Percentiles rank a stretch among this genome's conserved stretches.
These are phyloP conservation scores for Alternaria infectoria DNA, from an alignment of 2,329 filamentous ascomycete species.

Conservation along the genomic window DNA sequence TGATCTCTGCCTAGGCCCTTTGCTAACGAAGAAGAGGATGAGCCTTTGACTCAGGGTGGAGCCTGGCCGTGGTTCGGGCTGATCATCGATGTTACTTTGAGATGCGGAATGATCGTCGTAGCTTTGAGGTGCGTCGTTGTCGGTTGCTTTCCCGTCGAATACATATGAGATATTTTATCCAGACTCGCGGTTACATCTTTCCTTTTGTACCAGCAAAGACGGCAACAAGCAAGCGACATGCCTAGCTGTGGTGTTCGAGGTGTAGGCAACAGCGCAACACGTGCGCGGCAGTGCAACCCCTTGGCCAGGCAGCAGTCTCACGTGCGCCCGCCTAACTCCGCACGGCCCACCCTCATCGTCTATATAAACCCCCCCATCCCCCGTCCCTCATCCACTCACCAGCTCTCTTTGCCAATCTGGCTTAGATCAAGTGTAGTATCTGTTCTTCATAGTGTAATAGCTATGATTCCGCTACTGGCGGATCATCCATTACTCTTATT, in stretches of 20 bases:
- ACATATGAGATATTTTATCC: background rate
- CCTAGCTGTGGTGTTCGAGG: background rate
- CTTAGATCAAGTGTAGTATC: background rate
- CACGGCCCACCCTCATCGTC: background rate
- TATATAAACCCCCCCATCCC: background rate
- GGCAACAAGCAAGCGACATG: background rate
- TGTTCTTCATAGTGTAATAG: background rate
- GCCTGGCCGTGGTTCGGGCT: background rate
- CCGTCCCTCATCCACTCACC: background rate
- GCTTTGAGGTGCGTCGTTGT: background rate
- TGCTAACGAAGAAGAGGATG: background rate
- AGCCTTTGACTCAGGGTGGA: background rate
- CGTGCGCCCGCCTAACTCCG: background rate
- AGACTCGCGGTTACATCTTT: background rate
- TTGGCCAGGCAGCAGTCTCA: background rate
- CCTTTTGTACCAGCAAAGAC: background rate
- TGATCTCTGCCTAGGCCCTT: background rate
- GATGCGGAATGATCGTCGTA: background rate
- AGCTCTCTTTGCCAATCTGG: background rate
- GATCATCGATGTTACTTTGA: background rate
- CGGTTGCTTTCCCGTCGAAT: background rate
- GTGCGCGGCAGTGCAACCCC: background rate
- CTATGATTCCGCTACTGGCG: background rate
- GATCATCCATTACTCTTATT: background rate
- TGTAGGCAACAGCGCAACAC: background rate